phyloP scores from a whole-genome alignment of 306 rosid genomes.

The Cicer judaicum region DNA sequence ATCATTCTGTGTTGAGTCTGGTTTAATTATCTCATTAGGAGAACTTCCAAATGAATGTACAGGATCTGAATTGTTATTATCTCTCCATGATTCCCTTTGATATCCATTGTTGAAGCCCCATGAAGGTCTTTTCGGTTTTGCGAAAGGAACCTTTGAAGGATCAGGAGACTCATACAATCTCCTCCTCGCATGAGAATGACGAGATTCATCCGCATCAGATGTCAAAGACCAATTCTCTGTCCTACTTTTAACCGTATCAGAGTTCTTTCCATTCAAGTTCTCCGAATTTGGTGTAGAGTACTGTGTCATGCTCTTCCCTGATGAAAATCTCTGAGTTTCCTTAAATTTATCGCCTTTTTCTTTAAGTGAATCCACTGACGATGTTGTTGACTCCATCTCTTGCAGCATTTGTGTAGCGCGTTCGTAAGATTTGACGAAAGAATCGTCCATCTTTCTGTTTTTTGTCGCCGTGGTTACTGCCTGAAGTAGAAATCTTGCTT shows the following conservation, averaged over 20 bases:
- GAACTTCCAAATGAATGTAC: constrained; percentile 49
- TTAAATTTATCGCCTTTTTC: constrained; percentile 29
- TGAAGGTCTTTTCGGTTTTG: constrained; percentile 60
- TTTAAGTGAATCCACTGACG: constrained; percentile 19
- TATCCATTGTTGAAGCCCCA: constrained; percentile 61
- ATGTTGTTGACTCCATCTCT: constrained; percentile 50
- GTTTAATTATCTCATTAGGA: constrained; percentile 24
- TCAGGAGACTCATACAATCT: constrained; percentile 54
- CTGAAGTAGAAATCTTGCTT: constrained; percentile 82
- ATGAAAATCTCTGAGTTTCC: constrained; percentile 39
- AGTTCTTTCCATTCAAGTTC: constrained; percentile 39
- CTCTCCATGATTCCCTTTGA: constrained; percentile 56
- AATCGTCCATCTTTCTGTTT: constrained; percentile 74
- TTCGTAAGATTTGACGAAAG: constrained; percentile 77
- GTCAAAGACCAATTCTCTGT: constrained; percentile 45
- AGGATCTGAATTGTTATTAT: constrained; percentile 47
- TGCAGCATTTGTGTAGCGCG: constrained; percentile 69
- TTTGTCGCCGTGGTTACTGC: constrained; percentile 68
- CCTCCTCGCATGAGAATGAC: constrained; percentile 42
- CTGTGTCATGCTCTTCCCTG: constrained; percentile 42
- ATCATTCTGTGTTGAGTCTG: constrained; percentile 15
- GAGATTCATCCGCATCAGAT: constrained; percentile 46
- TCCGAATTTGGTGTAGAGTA: constrained; percentile 43
- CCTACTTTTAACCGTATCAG: constrained; percentile 33
- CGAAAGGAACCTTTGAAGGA: constrained; percentile 48